Conservation (phyloP, 2,329 filamentous ascomycete species). For the Penicillium palitans region DNA sequence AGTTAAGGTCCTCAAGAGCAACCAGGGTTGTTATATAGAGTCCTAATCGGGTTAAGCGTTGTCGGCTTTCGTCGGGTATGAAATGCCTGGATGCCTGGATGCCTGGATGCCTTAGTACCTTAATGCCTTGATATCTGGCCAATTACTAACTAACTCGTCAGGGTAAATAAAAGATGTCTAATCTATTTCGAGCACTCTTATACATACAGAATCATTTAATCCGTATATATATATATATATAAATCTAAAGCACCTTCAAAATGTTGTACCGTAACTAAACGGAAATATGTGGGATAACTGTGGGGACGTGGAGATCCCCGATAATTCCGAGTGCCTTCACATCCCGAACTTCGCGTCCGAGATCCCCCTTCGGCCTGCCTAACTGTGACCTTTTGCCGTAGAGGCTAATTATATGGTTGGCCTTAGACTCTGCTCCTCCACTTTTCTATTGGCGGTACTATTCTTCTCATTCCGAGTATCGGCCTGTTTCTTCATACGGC, state of each 20-base stretch:
- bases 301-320: conserved; percentile 1
- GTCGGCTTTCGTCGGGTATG: neutral
- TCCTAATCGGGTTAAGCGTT: neutral
- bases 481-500: neutral
- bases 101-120: neutral
- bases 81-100: neutral
- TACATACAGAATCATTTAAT: neutral
- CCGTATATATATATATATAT: neutral
- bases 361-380: neutral
- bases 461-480: neutral
- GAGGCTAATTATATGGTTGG: neutral
- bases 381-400: neutral
- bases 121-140: neutral
- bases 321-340: neutral
- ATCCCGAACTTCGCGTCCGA: conserved; percentile 5
- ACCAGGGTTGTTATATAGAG: no score
- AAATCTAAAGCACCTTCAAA: neutral
- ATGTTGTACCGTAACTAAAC: neutral
- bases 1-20: no score
- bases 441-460: neutral
- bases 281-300: neutral
- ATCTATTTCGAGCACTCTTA: neutral
- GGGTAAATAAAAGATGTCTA: neutral
- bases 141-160: neutral
- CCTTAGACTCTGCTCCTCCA: neutral